Base-by-base conservation (phyloP, 2,329 filamentous ascomycete species). In the Chaetomiaceae sp. region DNA sequence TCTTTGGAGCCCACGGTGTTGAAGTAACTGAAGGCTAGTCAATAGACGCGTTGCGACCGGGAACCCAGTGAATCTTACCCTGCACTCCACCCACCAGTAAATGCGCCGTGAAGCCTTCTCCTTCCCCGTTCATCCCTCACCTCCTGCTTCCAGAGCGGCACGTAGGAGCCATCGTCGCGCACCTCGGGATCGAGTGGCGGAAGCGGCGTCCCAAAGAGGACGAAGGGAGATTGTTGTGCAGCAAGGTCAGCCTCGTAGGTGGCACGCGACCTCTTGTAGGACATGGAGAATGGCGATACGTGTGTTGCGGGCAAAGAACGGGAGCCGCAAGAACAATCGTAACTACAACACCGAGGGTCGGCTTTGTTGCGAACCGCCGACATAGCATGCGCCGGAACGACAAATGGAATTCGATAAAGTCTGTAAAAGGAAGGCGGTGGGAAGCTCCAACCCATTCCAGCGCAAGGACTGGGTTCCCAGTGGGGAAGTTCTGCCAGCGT, bases 1-100 rank as follows among this genome's bases (percentile, higher is more conserved):
- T 98, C 91, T 67, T 97, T 97, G 47, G 91, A 96, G 43, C 93
- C 93, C 56, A 97, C 93, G 5, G 90, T 95, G 65, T 98, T 98
- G 70, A 93, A 97, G 68, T 97, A 96, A 57, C 88, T 91, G 65
- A 45, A 17, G 7, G 37, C 15, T 3, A n/a, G 45, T 55, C 26
- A 53, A 47, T 17, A 14, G 11, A 20, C 14, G 20, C 35, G 14
- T 40, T 27, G 7, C 1, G 6, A 26, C 17, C 10, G 6, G 18
- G 10, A 18, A 17, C 12, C 18, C 8, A 17, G 37, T 12, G 15
- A 14, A n/a, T 66, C 81, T 72, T 78, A 91, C 84, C 93, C 93
- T 71, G 93, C 93, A 71, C 89, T 96, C 71, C 86, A 98, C 24
- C 93, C 93, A 57, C 93, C 93, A 1, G 89, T 96, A 62, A 98